Conservation (phyloP, 208 protist species). For the Leishmania lainsoni region DNA sequence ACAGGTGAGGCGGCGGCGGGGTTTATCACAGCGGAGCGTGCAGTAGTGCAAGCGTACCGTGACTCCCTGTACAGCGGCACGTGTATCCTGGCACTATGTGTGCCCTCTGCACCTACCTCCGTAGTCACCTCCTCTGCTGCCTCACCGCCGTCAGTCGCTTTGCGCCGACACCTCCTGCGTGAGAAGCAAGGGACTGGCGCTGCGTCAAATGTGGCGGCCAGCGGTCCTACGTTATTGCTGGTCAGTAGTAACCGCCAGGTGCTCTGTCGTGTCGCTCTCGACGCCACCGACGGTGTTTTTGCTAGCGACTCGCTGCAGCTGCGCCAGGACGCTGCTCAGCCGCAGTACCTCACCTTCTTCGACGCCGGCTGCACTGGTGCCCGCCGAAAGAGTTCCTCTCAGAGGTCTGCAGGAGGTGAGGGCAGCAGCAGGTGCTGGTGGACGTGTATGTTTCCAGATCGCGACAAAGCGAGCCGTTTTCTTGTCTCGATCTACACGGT, state of each 20-base stretch:
- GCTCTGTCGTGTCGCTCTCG: slow-evolving; percentile 20
- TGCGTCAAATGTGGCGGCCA: not conserved
- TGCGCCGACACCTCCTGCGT: slow-evolving; percentile 1
- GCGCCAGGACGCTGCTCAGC: slow-evolving; percentile 17
- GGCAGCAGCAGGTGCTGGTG: slow-evolving; percentile 19
- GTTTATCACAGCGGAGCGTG: slow-evolving; percentile 50
- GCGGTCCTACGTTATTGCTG: slow-evolving; percentile 12
- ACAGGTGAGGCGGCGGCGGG: not conserved
- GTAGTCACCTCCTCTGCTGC: not conserved
- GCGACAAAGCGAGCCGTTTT: slow-evolving; percentile 38
- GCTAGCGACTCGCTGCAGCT: slow-evolving; percentile 10
- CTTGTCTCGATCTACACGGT: slow-evolving; percentile 44
- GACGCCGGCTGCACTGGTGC: not conserved
- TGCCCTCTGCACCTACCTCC: slow-evolving; percentile 32
- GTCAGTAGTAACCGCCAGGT: slow-evolving; percentile 31
- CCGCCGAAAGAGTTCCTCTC: not conserved
- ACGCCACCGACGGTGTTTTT: slow-evolving; percentile 13
- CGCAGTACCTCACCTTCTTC: slow-evolving; percentile 26
- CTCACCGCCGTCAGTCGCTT: slow-evolving; percentile 2
- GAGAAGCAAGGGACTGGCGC: slow-evolving; percentile 1
- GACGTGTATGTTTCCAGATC: slow-evolving; percentile 39
- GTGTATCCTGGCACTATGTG: slow-evolving; percentile 57
- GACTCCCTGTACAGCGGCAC: slow-evolving; percentile 43
- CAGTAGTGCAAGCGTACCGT: slow-evolving; percentile 53
- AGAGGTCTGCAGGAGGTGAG: not conserved